Evolutionary conservation across 169 alveolate species (phyloP).

Genomic region (Cryptosporidium sp.): DNA sequence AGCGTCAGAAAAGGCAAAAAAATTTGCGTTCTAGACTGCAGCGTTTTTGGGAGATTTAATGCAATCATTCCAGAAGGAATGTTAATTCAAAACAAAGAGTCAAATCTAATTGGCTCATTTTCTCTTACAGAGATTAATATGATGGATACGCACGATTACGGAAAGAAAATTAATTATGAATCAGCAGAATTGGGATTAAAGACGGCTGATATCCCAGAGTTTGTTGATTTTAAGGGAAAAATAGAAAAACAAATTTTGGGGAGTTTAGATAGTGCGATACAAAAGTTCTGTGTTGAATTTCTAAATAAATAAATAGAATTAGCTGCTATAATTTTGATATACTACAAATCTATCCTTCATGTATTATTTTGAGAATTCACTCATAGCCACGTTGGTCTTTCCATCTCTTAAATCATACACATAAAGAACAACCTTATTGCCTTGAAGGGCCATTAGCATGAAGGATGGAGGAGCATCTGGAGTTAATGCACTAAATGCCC

Average conservation of each 20-base stretch:
- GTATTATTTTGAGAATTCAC: conserved; percentile 79
- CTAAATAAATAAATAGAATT: conserved; percentile 30
- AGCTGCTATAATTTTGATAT: not conserved
- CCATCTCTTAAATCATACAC: conserved; percentile 85
- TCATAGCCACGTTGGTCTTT: conserved; percentile 83
- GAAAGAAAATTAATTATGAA: conserved; percentile 33
- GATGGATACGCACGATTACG: conserved; percentile 59
- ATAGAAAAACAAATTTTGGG: conserved; percentile 24
- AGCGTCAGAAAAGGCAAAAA: conserved; percentile 81
- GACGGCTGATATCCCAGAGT: conserved; percentile 7
- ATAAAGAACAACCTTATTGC: conserved; percentile 82
- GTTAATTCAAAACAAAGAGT: not conserved
- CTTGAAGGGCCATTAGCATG: conserved; percentile 84
- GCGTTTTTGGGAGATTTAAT: conserved; percentile 13
- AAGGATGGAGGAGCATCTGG: conserved; percentile 81
- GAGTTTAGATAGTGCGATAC: conserved; percentile 22
- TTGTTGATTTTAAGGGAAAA: conserved; percentile 4
- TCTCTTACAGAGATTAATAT: conserved; percentile 44
- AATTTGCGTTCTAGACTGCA: conserved; percentile 73
- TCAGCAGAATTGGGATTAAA: conserved; percentile 43
- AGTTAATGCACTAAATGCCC: conserved; percentile 87
- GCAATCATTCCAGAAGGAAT: conserved; percentile 18
- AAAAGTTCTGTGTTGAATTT: conserved; percentile 42
- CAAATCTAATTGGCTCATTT: conserved; percentile 17
- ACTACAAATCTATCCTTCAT: not conserved